Percentiles rank a stretch among this genome's conserved stretches.
Conservation (phyloP, 441 rosid species). For the Pelargonium cotyledonis region DNA sequence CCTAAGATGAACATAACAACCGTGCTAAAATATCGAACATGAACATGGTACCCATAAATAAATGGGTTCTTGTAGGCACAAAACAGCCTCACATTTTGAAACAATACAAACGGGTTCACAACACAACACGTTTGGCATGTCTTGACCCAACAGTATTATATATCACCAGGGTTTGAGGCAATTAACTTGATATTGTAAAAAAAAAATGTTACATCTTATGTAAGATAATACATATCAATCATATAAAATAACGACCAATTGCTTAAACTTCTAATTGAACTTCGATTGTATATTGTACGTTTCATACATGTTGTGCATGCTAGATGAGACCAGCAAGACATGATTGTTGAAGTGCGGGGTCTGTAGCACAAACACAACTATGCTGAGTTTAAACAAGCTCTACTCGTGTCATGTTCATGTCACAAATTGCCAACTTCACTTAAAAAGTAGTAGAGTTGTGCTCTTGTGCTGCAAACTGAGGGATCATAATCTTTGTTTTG, state of each 20-base stretch:
- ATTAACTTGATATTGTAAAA: not conserved
- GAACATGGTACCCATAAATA: too few species aligned
- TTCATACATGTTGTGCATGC: too few species aligned
- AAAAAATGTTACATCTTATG: not conserved
- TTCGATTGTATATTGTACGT: not conserved
- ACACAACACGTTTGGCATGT: not conserved
- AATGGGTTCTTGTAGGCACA: too few species aligned
- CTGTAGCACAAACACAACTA: too few species aligned
- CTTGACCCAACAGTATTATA: not conserved
- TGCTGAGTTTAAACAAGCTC: too few species aligned
- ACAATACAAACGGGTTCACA: not conserved
- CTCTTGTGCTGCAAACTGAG: not conserved
- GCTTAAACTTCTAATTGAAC: not conserved
- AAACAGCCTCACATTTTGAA: too few species aligned
- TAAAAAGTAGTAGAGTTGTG: not conserved
- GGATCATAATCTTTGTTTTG: conserved; percentile 8
- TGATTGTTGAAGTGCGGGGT: too few species aligned
- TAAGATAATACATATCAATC: not conserved
- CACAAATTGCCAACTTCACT: not conserved
- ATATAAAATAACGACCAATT: not conserved
- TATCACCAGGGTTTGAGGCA: not conserved
- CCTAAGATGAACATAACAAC: too few species aligned
- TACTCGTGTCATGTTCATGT: not conserved
- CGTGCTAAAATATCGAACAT: too few species aligned
- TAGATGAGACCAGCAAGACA: too few species aligned